Base-by-base conservation (phyloP, 768 basidiomycete species). In the Guyanaporus albipodus region DNA sequence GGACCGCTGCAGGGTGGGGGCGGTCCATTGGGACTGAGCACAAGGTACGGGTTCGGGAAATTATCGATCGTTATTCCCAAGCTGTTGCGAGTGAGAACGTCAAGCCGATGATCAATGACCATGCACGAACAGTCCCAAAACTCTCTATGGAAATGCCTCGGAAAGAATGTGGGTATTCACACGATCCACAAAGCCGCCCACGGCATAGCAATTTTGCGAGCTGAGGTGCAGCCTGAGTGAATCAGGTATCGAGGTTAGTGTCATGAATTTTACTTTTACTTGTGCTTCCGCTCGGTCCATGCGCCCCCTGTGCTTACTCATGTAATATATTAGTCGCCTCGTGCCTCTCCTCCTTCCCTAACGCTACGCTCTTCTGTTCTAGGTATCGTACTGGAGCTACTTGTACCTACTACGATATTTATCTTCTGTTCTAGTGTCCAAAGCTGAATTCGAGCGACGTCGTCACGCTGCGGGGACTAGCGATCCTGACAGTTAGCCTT, bases 21-120 rank as follows among this genome's bases (percentile, higher is more conserved):
- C 3, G 57, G 56, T 19, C 46, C 52, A 4, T 54, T 52, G 2
- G 56, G 48, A 21, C 52, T 48, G 7, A 54, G 34, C 26, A 44
- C 45, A 17, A 55, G 47, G 33, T 22, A 58, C 1, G 55, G 45
- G 37, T 51, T 55, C 21, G 44, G 53, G 42, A 59, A 48, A 11
- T 54, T 54, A 8, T 54, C 46, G 12, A 55, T 50, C 17, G 53
- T 26, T 46, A 53, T 31, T 8, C 52, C 46, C 3, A 53, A 33
- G 17, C 52, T 52, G n/a, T n/a, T n/a, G n/a, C n/a, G n/a, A n/a
- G n/a, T n/a, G n/a, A n/a, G n/a, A n/a, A n/a, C n/a, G n/a, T n/a
- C n/a, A n/a, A n/a, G n/a, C n/a, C n/a, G n/a, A n/a, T n/a, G n/a
- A n/a, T n/a, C n/a, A n/a, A n/a, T n/a, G n/a, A n/a, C n/a, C 28